Evolutionary conservation across 2,329 filamentous ascomycete genomes (phyloP), one percentile per base, ranked within the genome.

Genomic region (Fusarium drepaniforme): DNA sequence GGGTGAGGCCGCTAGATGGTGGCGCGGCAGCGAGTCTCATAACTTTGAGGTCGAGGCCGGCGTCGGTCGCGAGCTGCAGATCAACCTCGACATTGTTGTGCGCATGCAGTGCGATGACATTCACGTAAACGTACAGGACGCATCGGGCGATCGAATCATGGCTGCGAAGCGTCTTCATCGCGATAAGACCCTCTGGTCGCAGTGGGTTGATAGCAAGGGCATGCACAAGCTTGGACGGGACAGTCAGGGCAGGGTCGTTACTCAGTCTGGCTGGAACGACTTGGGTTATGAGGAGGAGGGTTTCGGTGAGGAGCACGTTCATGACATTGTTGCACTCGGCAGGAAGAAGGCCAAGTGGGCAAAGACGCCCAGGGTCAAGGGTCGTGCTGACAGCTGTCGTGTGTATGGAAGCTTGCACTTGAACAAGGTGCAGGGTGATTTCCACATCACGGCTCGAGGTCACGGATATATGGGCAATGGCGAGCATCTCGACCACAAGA

Each of bases 71-170:
- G 89, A 92, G 73, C 90, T 99, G 82, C 96, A 98, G 84, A 93
- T 99, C 85, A 99, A 99, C 86, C 87, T 99, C 68, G 97, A 99
- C 84, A 88, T 97, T n/a, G 94, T 98, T 7, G 88, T 99, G 59
- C 89, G 89, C 63, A 99, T 99, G 97, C 86, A 89, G 77, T 99
- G 97, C 87, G 85, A 88, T 67, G 93, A 97, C 81, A 85, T 99
- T n/a, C 94, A 98, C 85, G 88, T 99, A 84, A 98, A 99, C 85
- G 96, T 99, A 61, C 97, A 98, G 86, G 97, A 99, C 83, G 96
- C 96, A 3, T 91, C 95, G 0, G 96, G 97, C 63, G 97, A 99
- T 83, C 92, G 94, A 73, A 97, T 98, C 79, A 88, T 97, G 35
- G 97, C 97, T 4, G 94, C 90, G 5, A 88, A 92, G 42, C 87